Evolutionary conservation across 225 moss, liverwort and hornwort species (phyloP), one percentile per base, ranked within the genome.

Genomic region (Physcomitrium patens): DNA sequence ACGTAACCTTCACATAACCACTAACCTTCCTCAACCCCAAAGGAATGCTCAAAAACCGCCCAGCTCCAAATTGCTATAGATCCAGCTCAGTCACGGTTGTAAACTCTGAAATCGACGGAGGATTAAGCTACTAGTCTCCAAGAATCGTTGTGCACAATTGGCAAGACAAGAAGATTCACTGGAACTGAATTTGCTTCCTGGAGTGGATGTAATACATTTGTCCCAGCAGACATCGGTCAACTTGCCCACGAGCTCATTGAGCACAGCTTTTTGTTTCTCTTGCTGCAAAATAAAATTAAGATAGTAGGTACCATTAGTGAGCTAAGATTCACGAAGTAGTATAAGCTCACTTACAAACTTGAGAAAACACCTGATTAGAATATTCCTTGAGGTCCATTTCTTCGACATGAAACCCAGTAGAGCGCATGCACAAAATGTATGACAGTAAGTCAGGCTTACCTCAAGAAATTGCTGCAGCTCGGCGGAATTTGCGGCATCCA

Each of bases 221-320:
- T 99, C 99, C 95, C 95, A 95, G 83, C 99, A 99, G 12, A 91
- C 93, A 69, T 99, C 99, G 1, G 95, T 99, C 74, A 95, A 69
- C 91, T 95, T 99, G 76, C 91, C 99, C 68, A 99, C 95, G n/a
- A 99, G 90, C 80, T 95, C 99, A 78, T 93, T 95, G 18, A 99
- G 82, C 77, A 91, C 91, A 45, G 95, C 99, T 72, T 92, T 99
- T 53, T 99, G 93, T 81, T 95, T 95, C 84, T 99, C 99, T 91
- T 99, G 91, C 99, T 95, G 95, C 42, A 68, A 75, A 9, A 78
- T 49, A 48, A 41, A 50, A 15, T 6, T 37, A 37, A 37, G 31
- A 37, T 37, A 7, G 31, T 37, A 26, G 3, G 9, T 3, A 43
- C 41, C 16, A 44, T 63, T 42, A 74, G 12, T 47, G 48, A 24